These are phyloP conservation scores for Pseudozyma tsukubaensis DNA, from an alignment of 1,284 basidiomycete genomes.

Conservation along the genomic window DNA sequence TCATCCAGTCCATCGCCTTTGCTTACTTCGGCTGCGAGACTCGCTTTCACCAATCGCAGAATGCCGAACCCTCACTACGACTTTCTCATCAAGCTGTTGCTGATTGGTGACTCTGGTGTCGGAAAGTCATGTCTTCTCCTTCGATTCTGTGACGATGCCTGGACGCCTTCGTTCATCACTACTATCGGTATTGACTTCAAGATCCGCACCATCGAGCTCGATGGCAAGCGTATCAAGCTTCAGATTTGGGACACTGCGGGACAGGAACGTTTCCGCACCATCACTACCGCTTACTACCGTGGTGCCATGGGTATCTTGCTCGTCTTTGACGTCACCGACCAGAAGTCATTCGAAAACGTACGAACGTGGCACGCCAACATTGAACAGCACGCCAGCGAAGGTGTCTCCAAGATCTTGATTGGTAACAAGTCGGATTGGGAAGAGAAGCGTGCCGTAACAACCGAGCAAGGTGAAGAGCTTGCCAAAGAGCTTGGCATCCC, in stretches of 20 bases:
- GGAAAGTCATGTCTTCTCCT: constrained; percentile 98
- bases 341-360: constrained; percentile 97
- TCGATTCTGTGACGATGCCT: constrained; percentile 99
- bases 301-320: constrained; percentile 99
- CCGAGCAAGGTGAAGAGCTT: constrained; percentile 78
- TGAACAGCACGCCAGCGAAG: constrained; percentile 98
- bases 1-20: not conserved
- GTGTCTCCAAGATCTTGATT: constrained; percentile 98
- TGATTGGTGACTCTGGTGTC: constrained; percentile 71
- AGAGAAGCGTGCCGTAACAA: constrained; percentile 91
- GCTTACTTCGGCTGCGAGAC: constrained; percentile 6
- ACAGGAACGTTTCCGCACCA: constrained; percentile 98
- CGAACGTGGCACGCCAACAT: constrained; percentile 99
- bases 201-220: constrained; percentile 94
- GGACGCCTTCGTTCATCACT: constrained; percentile 99
- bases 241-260: constrained; percentile 99
- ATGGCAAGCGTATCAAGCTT: constrained; percentile 94
- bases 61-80: constrained; percentile 68
- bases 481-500: constrained; percentile 89
- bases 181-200: constrained; percentile 80
- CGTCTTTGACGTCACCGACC: constrained; percentile 98
- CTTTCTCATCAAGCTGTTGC: constrained; percentile 64
- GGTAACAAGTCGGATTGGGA: constrained; percentile 99
- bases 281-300: constrained; percentile 99
- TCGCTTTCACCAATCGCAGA: constrained; percentile 17